These are phyloP conservation scores for Candida awuae DNA, from an alignment of 805 yeast genomes.

Conservation along the genomic window DNA sequence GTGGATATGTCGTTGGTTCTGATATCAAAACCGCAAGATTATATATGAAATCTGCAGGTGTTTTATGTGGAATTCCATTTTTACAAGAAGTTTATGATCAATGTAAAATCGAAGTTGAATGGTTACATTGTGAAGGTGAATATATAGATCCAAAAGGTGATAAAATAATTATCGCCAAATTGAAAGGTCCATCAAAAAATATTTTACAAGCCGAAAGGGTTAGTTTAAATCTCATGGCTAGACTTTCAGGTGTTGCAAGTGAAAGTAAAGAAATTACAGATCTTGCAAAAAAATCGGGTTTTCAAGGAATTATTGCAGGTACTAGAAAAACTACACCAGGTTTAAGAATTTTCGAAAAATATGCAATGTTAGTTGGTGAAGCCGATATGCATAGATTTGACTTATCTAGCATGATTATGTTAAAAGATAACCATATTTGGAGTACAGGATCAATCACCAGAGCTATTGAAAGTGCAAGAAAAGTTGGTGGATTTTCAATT, in stretches of 20 bases:
- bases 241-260: constrained; percentile 86
- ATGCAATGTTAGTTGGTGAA: constrained; percentile 93
- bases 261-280: constrained; percentile 49
- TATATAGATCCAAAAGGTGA: constrained; percentile 39
- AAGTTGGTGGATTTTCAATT: constrained; percentile 79
- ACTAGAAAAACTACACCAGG: constrained; percentile 98
- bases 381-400: constrained; percentile 90
- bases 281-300: constrained; percentile 62
- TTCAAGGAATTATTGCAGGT: constrained; percentile 82
- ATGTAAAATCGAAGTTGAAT: constrained; percentile 60
- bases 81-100: constrained; percentile 78
- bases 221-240: constrained; percentile 70
- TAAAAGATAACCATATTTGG: constrained; percentile 90
- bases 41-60: constrained; percentile 73
- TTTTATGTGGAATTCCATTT: constrained; percentile 81
- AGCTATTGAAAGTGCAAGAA: constrained; percentile 71
- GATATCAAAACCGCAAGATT: constrained; percentile 63
- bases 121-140: constrained; percentile 70
- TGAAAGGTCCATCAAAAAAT: constrained; percentile 73
- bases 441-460: constrained; percentile 85
- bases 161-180: constrained; percentile 68
- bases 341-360: constrained; percentile 76
- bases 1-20: constrained; percentile 91
- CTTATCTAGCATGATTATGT: constrained; percentile 89
- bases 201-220: constrained; percentile 80